Base-by-base conservation (phyloP, 257 asterid species). In the Solanum arcanum region DNA sequence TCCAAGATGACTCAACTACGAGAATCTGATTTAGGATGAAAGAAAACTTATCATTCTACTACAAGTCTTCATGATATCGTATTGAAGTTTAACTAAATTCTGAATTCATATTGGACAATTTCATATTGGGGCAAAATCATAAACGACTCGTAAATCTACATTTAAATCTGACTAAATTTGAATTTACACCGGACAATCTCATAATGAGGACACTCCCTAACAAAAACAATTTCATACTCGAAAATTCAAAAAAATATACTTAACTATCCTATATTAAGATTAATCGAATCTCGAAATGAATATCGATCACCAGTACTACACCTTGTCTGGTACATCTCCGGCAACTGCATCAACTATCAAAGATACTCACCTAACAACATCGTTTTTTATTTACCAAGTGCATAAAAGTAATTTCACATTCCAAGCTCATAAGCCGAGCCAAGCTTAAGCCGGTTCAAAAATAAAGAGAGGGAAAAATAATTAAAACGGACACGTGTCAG, bases 281-380 rank as follows among this genome's bases (percentile, higher is more conserved):
- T 27, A 64, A 13, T 66, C 21, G 16, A n/a, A 64, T 27, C 9
- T 64, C 72, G 25, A 82, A 41, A 8, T 39, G 0, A 60, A 60
- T 60, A 23, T 60, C 0, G 0, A 60, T 52, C 3, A 16, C 1
- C 62, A 6, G 25, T 74, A 78, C 69, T 6, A 6, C 47, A 14
- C 20, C 64, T 7, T 89, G 91, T 87, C 88, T 21, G 39, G 84
- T 16, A 18, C 86, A 73, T 86, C 86, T 86, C 90, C 86, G 62
- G 60, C 90, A 89, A 60, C 76, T 41, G 13, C 35, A 35, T 72
- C 66, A 47, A 85, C 74, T 87, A 77, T 35, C 83, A 60, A 52
- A 35, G 88, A 87, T 89, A 21, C 86, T 73, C 86, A 27, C 39
- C 60, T 20, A 35, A 6, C 1, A 81, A 66, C 44, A 15, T 33